phyloP scores from a whole-genome alignment of 1,284 basidiomycete species.

The Mycena citricolor region DNA sequence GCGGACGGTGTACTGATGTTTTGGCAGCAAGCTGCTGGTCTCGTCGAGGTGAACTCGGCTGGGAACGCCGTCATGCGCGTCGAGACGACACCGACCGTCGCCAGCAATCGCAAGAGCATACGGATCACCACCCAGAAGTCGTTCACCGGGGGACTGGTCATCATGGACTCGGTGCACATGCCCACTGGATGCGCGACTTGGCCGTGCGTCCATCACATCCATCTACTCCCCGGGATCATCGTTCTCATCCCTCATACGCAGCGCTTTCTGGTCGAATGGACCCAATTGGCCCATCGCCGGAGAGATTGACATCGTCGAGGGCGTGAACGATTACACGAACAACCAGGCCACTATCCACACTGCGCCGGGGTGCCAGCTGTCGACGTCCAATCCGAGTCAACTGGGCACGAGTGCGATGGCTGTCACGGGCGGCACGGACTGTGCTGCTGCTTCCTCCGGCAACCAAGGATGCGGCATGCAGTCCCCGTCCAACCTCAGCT shows the following conservation, averaged over 20 bases:
- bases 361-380: constrained; percentile 64
- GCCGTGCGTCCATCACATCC: constrained; percentile 50
- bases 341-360: constrained; percentile 85
- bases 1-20: constrained; percentile 9
- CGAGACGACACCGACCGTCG: constrained; percentile 74
- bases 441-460: constrained; percentile 62
- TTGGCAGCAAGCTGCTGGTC: constrained; percentile 45
- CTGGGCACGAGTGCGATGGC: constrained; percentile 61
- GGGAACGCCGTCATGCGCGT: constrained; percentile 82
- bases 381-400: constrained; percentile 47
- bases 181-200: constrained; percentile 87
- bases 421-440: constrained; percentile 62
- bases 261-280: constrained; percentile 53
- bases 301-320: constrained; percentile 88
- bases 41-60: constrained; percentile 59
- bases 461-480: constrained; percentile 74
- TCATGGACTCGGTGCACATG: constrained; percentile 88
- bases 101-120: constrained; percentile 67
- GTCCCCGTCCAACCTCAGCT: constrained; percentile 49
- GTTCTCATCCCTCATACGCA: constrained; percentile 25
- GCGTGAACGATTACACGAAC: constrained; percentile 73
- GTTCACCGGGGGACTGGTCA: constrained; percentile 69
- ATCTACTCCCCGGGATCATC: constrained; percentile 6
- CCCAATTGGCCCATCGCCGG: constrained; percentile 74
- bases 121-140: constrained; percentile 68